phyloP scores from a whole-genome alignment of 1,284 basidiomycete species.

The Trametes pubescens region DNA sequence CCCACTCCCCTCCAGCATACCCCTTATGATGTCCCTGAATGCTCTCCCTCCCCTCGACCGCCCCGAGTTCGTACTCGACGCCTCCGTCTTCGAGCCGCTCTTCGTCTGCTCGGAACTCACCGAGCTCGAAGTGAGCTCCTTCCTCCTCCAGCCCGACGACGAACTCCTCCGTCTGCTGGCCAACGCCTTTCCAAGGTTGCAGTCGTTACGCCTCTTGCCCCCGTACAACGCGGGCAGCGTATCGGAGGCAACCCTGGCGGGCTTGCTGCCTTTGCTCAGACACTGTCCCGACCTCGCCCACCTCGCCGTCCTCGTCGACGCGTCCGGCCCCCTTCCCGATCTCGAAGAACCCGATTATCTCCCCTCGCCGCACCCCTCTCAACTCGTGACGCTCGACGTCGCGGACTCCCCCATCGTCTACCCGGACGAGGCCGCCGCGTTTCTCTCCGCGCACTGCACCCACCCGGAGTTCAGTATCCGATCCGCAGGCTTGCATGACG shows the following conservation, averaged over 20 bases:
- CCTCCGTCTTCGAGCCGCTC: slow-evolving; percentile 23
- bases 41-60: slow-evolving; percentile 27
- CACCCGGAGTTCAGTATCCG: slow-evolving; percentile 27
- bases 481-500: slow-evolving; percentile 21
- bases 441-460: slow-evolving; percentile 31
- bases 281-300: slow-evolving; percentile 26
- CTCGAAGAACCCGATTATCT: background rate
- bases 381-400: slow-evolving; percentile 30
- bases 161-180: slow-evolving; percentile 26
- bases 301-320: slow-evolving; percentile 29
- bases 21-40: slow-evolving; percentile 30
- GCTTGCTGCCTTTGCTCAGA: slow-evolving; percentile 28
- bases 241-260: slow-evolving; percentile 30
- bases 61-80: slow-evolving; percentile 21
- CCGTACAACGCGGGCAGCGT: slow-evolving; percentile 30
- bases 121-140: slow-evolving; percentile 31
- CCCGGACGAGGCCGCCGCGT: slow-evolving; percentile 29
- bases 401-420: slow-evolving; percentile 28
- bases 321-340: slow-evolving; percentile 5
- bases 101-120: slow-evolving; percentile 23
- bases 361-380: slow-evolving; percentile 1
- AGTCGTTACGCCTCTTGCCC: slow-evolving; percentile 29
- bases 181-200: slow-evolving; percentile 30
- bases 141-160: slow-evolving; percentile 28
- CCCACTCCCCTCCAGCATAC: slow-evolving; percentile 28